These are phyloP conservation scores for Zygotorulaspora mrakii DNA, from an alignment of 1,139 yeast species.

Conservation along the genomic window DNA sequence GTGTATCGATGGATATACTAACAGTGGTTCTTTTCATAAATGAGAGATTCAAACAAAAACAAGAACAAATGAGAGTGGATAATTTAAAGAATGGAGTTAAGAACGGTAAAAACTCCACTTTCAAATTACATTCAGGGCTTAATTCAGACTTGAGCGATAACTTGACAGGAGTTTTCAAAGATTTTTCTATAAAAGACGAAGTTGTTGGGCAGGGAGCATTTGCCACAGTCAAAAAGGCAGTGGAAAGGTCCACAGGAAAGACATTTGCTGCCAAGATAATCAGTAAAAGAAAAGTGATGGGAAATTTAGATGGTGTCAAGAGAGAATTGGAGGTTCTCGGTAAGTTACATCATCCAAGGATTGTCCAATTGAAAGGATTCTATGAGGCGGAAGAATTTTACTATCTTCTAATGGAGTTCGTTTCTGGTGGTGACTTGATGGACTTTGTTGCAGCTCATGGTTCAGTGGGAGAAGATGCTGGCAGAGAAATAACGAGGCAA, in stretches of 20 bases:
- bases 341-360: conserved; percentile 75
- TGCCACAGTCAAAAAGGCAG: conserved; percentile 89
- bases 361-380: conserved; percentile 76
- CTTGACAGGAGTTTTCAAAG: conserved; percentile 54
- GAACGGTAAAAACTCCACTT: conserved; percentile 5
- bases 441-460: conserved; percentile 91
- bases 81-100: conserved; percentile 8
- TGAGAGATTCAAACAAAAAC: conserved; percentile 40
- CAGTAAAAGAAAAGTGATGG: conserved; percentile 72
- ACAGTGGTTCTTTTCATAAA: conserved; percentile 60
- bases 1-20: conserved; percentile 72
- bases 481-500: conserved; percentile 80
- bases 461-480: conserved; percentile 84
- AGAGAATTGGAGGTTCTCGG: conserved; percentile 80
- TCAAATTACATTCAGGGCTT: conserved; percentile 10
- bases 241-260: conserved; percentile 78
- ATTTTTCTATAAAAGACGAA: conserved; percentile 75
- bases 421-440: conserved; percentile 97
- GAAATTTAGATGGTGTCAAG: conserved; percentile 77
- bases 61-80: conserved; percentile 21
- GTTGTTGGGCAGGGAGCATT: conserved; percentile 95
- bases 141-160: conserved; percentile 10
- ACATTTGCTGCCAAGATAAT: conserved; percentile 89
- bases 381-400: conserved; percentile 78
- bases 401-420: conserved; percentile 90